These are phyloP conservation scores for Vitis rupestris DNA, from an alignment of 164 flowering plant genomes.

Conservation along the genomic window DNA sequence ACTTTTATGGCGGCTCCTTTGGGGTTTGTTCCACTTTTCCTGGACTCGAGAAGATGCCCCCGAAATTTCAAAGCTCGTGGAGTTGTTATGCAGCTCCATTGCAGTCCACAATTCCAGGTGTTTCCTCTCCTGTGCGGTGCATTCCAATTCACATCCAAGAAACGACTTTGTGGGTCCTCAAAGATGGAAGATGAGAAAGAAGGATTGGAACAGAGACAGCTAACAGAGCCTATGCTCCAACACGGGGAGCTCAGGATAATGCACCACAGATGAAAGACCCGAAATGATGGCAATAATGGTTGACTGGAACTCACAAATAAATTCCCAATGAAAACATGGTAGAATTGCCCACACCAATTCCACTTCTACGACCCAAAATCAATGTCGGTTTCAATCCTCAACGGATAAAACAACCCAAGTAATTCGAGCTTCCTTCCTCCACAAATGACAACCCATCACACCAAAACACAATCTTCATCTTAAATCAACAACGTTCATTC, in stretches of 20 bases:
- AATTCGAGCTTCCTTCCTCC: not conserved
- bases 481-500: not conserved
- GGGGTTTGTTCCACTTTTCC: constrained; percentile 47
- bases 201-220: constrained; percentile 29
- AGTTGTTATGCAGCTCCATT: constrained; percentile 51
- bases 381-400: not conserved
- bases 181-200: constrained; percentile 33
- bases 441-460: not conserved
- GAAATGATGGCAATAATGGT: constrained; percentile 44
- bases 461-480: not conserved
- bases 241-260: constrained; percentile 6
- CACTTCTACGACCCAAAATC: constrained; percentile 2
- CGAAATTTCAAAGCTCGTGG: constrained; percentile 48
- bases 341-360: constrained; percentile 8
- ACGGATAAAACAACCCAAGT: not conserved
- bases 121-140: constrained; percentile 40
- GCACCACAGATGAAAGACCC: constrained; percentile 22
- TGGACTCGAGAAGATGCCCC: constrained; percentile 34
- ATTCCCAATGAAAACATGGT: constrained; percentile 39
- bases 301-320: constrained; percentile 56
- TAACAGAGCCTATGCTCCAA: constrained; percentile 23
- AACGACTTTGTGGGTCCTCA: constrained; percentile 25
- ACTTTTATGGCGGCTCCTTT: constrained; percentile 51
- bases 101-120: constrained; percentile 58
- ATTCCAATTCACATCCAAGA: constrained; percentile 36